These are phyloP conservation scores for Xylaria palmicola DNA, from an alignment of 495 filamentous ascomycete species.

Conservation along the genomic window DNA sequence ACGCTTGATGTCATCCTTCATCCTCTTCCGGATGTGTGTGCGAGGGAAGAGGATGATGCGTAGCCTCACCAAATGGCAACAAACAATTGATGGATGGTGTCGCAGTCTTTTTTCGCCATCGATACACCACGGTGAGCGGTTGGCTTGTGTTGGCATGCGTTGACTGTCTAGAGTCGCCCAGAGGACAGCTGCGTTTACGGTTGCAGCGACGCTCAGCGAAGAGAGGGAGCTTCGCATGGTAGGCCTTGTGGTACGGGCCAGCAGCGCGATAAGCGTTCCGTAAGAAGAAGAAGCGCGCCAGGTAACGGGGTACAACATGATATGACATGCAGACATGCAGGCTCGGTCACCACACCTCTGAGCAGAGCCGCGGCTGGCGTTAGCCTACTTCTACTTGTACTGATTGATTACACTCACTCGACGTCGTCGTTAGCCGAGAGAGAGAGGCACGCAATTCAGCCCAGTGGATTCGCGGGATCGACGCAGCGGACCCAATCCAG, in stretches of 20 bases:
- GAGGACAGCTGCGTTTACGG: neutral
- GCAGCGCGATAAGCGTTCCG: neutral
- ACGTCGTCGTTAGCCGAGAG: neutral
- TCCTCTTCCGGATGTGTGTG: too few species aligned
- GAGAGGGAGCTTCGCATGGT: constrained; percentile 1
- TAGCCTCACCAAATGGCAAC: neutral
- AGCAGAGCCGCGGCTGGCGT: constrained; percentile 10
- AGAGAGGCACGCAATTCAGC: constrained; percentile 4
- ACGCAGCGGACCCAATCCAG: neutral
- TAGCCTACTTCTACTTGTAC: too few species aligned
- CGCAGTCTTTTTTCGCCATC: neutral
- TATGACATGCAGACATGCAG: neutral
- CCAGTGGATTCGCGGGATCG: neutral
- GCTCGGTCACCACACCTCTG: neutral
- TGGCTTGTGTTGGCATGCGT: neutral
- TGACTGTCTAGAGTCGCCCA: neutral
- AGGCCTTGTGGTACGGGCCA: neutral
- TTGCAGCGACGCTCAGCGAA: constrained; percentile 8
- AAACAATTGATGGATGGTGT: neutral
- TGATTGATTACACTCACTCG: too few species aligned
- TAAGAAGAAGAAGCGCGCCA: neutral
- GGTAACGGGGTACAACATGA: neutral
- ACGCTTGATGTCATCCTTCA: too few species aligned
- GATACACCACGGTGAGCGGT: constrained; percentile 3
- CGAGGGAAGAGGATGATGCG: too few species aligned